Evolutionary conservation across 257 asterid genomes (phyloP).

Genomic region (Lavandula angustifolia): DNA sequence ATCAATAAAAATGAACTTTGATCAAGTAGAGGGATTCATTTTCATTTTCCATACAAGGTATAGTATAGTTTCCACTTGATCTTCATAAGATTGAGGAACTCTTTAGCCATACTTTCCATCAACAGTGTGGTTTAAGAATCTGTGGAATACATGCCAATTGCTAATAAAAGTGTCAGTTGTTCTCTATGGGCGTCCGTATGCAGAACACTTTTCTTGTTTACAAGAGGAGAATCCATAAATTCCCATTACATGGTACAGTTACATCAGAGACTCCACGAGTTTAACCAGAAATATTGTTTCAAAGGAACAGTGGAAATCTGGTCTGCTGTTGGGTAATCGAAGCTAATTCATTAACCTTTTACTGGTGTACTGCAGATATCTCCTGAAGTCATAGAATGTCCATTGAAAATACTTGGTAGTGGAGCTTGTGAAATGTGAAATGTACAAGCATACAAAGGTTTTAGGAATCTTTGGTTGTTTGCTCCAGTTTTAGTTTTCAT

Average conservation of each 20-base stretch:
- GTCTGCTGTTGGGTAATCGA: conserved; percentile 3
- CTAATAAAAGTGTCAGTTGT: not conserved
- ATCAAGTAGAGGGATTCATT: not conserved
- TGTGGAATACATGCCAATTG: not conserved
- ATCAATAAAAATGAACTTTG: not conserved
- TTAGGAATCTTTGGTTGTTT: conserved; percentile 9
- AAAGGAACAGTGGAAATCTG: conserved; percentile 11
- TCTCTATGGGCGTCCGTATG: too few relatives aligned
- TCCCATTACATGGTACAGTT: conserved; percentile 8
- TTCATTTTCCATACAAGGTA: not conserved
- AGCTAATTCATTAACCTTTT: not conserved
- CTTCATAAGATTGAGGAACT: not conserved
- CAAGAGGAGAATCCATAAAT: not conserved
- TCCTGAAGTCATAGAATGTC: not conserved
- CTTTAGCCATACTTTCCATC: conserved; percentile 2
- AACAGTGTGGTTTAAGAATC: not conserved
- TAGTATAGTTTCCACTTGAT: not conserved
- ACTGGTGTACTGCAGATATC: not conserved
- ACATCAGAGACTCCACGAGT: conserved; percentile 2
- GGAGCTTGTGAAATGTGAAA: conserved; percentile 11
- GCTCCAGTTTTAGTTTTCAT: conserved; percentile 3
- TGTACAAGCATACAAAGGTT: not conserved
- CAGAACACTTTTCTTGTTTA: not conserved
- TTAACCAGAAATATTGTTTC: conserved; percentile 1
- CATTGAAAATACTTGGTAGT: conserved; percentile 5